Evolutionary conservation across 106 monocot species (phyloP).

Genomic region (Platanthera zijinensis): DNA sequence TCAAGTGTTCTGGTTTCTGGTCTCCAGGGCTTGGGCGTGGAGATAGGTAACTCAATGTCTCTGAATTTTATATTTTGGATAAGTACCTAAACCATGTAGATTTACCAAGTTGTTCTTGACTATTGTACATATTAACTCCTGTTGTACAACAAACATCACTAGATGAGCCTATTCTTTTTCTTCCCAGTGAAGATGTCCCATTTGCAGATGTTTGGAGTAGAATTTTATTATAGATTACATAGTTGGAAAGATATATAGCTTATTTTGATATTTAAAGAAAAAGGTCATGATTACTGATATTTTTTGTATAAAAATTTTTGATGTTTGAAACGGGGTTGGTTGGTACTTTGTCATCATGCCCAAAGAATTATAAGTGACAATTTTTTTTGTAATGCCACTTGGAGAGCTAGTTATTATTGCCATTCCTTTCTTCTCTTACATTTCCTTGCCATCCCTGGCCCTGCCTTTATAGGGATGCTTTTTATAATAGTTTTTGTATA

Average conservation of each 20-base stretch:
- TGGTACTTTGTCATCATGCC: background rate
- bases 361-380: background rate
- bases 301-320: background rate
- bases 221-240: background rate
- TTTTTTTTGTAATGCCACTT: background rate
- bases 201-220: background rate
- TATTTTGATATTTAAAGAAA: background rate
- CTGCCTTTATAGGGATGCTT: background rate
- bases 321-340: background rate
- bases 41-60: conserved; percentile 46
- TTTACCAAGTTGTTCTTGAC: background rate
- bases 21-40: conserved; percentile 77
- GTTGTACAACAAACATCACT: background rate
- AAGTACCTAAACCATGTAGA: background rate
- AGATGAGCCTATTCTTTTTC: background rate
- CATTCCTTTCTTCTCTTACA: background rate
- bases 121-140: background rate
- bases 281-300: background rate
- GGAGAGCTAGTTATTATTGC: background rate
- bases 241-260: background rate
- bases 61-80: background rate
- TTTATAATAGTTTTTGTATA: background rate
- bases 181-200: background rate
- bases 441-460: background rate
- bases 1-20: conserved; percentile 86